phyloP scores from a whole-genome alignment of 1,139 yeast species.

The Pichia inconspicua region DNA sequence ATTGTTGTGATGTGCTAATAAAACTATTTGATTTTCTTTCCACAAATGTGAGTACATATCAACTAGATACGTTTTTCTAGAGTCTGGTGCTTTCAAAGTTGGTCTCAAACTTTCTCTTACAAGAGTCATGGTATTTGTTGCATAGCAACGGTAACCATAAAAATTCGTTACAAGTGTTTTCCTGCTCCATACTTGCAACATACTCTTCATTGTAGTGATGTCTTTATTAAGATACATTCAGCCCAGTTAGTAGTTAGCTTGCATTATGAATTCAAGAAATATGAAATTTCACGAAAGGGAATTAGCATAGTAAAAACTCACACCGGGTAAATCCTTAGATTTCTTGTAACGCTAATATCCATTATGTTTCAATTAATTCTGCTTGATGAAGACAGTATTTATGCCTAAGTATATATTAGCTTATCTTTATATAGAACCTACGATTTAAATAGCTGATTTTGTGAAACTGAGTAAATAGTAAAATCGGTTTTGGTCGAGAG shows the following conservation, averaged over 20 bases:
- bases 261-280: no score
- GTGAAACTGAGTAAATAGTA: no score
- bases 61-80: slow-evolving; percentile 77
- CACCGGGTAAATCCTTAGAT: neutral
- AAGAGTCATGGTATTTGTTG: slow-evolving; percentile 1
- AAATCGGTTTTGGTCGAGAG: no score
- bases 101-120: slow-evolving; percentile 26
- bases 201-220: neutral
- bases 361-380: no score
- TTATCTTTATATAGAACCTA: no score
- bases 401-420: no score
- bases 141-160: slow-evolving; percentile 2
- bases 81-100: slow-evolving; percentile 45
- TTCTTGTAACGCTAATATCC: no score
- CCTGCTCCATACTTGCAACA: slow-evolving; percentile 6
- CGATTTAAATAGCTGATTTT: no score
- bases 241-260: no score
- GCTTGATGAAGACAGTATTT: no score
- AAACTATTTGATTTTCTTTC: slow-evolving; percentile 57
- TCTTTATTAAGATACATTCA: no score
- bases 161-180: neutral
- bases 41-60: slow-evolving; percentile 71
- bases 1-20: slow-evolving; percentile 81
- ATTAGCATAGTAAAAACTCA: neutral
- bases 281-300: neutral